These are phyloP conservation scores for Penicillium sp. DNA, from an alignment of 2,329 filamentous ascomycete genomes.

Conservation along the genomic window DNA sequence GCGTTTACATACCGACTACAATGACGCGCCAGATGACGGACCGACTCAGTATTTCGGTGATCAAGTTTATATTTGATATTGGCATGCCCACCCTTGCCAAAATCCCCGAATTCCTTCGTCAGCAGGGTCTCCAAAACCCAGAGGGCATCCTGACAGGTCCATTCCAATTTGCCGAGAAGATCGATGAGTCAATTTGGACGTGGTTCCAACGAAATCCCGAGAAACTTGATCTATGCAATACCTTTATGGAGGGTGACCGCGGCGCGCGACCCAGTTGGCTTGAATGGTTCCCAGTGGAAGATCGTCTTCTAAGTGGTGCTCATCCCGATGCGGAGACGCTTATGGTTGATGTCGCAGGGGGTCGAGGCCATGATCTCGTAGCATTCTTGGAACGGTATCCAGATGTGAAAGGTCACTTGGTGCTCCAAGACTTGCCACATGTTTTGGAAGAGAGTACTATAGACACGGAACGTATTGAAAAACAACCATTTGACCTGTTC, in stretches of 20 bases:
- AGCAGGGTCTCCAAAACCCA: constrained; percentile 10
- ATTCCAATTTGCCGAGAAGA: constrained; percentile 21
- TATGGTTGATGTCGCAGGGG: constrained; percentile 22
- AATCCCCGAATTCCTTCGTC: constrained; percentile 1
- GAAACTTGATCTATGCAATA: constrained; percentile 18
- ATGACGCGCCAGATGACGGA: not conserved
- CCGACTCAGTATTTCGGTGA: not conserved
- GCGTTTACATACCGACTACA: not conserved
- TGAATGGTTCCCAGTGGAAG: constrained; percentile 23
- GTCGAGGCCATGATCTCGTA: constrained; percentile 13
- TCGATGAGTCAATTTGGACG: constrained; percentile 12
- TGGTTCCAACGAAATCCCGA: constrained; percentile 14
- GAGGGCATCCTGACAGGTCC: constrained; percentile 9
- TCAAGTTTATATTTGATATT: not conserved
- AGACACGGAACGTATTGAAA: not conserved
- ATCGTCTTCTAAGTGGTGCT: constrained; percentile 19
- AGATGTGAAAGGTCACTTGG: constrained; percentile 3
- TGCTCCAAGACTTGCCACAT: constrained; percentile 15
- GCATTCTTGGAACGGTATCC: constrained; percentile 8
- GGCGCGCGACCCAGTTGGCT: constrained; percentile 17
- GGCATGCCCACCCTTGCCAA: not conserved
- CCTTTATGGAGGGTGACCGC: constrained; percentile 23
- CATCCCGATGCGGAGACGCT: constrained; percentile 8
- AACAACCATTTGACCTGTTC: constrained; percentile 7
- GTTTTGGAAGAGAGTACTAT: constrained; percentile 9